phyloP scores from a whole-genome alignment of 2,329 filamentous ascomycete species.

The Cordyceps fumosorosea region DNA sequence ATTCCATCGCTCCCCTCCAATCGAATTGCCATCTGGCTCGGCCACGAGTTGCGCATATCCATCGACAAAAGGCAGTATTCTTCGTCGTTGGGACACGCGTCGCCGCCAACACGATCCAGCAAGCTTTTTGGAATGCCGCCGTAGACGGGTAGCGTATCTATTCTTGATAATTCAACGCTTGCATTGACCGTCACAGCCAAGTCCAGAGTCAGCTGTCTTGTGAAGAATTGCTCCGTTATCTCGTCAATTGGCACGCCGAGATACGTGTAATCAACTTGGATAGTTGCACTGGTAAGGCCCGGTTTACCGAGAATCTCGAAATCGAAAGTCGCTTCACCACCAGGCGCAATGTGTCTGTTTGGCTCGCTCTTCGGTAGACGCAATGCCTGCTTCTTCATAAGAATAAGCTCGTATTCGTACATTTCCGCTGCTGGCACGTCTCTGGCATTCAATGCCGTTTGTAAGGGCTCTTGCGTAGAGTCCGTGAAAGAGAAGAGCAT shows the following conservation, averaged over 20 bases:
- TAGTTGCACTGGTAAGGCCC: constrained; percentile 68
- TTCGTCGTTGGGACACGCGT: constrained; percentile 36
- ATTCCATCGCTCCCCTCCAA: constrained; percentile 48
- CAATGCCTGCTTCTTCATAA: constrained; percentile 67
- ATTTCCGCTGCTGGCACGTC: constrained; percentile 72
- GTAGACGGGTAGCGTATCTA: constrained; percentile 71
- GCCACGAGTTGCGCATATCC: constrained; percentile 87
- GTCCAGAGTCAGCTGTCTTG: constrained; percentile 72
- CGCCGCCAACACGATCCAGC: constrained; percentile 43
- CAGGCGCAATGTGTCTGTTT: constrained; percentile 57
- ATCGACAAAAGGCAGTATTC: constrained; percentile 74
- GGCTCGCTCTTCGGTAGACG: constrained; percentile 47
- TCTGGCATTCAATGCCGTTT: constrained; percentile 66
- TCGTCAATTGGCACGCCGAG: constrained; percentile 65
- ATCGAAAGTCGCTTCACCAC: constrained; percentile 63
- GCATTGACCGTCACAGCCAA: constrained; percentile 88
- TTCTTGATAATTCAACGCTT: constrained; percentile 72
- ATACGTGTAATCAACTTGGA: constrained; percentile 82
- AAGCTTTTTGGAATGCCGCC: constrained; percentile 55
- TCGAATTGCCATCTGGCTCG: constrained; percentile 64
- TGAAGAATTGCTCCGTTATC: constrained; percentile 69
- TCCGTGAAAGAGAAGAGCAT: constrained; percentile 85
- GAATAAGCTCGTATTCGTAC: constrained; percentile 77
- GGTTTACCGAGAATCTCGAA: constrained; percentile 84
- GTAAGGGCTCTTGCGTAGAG: constrained; percentile 72